Conservation (phyloP, 768 basidiomycete species). For the Termitomyces sp. region DNA sequence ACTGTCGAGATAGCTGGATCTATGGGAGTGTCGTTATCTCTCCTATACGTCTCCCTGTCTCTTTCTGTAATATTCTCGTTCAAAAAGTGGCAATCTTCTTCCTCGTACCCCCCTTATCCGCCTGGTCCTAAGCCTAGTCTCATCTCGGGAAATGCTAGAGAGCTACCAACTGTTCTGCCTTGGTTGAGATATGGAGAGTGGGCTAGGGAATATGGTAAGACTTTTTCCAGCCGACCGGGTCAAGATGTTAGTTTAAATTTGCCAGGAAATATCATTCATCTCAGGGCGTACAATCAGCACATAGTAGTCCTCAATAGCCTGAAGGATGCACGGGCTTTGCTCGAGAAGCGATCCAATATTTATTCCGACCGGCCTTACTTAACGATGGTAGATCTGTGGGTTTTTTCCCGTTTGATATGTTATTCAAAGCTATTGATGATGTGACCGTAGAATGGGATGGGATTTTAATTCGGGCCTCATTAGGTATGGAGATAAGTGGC, state of each 20-base stretch:
- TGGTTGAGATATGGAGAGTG: background rate
- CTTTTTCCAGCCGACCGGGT: background rate
- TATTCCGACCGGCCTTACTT: background rate
- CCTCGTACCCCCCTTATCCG: background rate
- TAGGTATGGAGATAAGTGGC: constrained; percentile 25
- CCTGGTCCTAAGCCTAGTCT: background rate
- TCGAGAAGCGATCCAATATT: background rate
- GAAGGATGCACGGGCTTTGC: constrained; percentile 17
- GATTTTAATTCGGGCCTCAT: constrained; percentile 23
- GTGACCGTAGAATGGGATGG: constrained; percentile 25
- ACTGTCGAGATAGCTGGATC: too few species aligned
- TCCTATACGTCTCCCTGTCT: background rate
- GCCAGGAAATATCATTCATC: constrained; percentile 15
- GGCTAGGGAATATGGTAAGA: constrained; percentile 1
- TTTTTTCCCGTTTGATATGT: background rate
- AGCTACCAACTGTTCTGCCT: background rate
- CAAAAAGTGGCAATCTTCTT: background rate
- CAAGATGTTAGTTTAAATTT: too few species aligned
- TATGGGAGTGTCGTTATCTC: too few species aligned
- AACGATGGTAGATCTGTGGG: constrained; percentile 19
- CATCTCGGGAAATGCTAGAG: background rate
- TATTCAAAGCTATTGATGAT: background rate
- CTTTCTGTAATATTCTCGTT: background rate
- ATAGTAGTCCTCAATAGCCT: constrained; percentile 13
- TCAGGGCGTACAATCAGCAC: constrained; percentile 11